Percentiles rank a stretch among this genome's conserved stretches.
Evolutionary conservation across 140 eudicot genomes (phyloP).

Genomic region (Senecio squalidus): DNA sequence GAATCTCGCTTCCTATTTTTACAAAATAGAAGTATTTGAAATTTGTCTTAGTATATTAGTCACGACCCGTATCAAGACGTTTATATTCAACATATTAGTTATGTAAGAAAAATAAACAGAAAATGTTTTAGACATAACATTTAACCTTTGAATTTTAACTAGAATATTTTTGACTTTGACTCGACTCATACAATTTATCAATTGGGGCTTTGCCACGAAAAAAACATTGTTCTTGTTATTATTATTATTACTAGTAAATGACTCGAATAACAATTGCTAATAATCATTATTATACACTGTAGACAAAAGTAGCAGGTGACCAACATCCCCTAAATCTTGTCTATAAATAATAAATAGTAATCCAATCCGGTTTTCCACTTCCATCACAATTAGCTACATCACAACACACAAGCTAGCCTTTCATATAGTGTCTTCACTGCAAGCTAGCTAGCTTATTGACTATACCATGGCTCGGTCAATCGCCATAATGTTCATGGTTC

Average conservation of each 20-base stretch:
- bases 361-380: constrained; percentile 18
- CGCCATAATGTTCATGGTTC: constrained; percentile 20
- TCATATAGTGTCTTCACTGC: not conserved
- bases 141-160: no score
- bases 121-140: no score
- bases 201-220: not conserved
- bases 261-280: not conserved
- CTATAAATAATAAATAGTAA: constrained; percentile 32
- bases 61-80: no score
- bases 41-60: no score
- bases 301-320: no score
- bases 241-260: not conserved
- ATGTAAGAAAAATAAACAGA: no score
- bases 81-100: no score
- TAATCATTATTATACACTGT: not conserved
- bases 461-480: constrained; percentile 39
- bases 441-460: constrained; percentile 13
- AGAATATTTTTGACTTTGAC: no score
- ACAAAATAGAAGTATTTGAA: no score
- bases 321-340: constrained; percentile 1
- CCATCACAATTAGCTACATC: constrained; percentile 16
- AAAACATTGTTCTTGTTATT: no score
- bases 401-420: constrained; percentile 9
- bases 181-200: not conserved
- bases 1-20: no score